phyloP scores from a whole-genome alignment of 306 rosid species.

The Dalbergia cochinchinensis region DNA sequence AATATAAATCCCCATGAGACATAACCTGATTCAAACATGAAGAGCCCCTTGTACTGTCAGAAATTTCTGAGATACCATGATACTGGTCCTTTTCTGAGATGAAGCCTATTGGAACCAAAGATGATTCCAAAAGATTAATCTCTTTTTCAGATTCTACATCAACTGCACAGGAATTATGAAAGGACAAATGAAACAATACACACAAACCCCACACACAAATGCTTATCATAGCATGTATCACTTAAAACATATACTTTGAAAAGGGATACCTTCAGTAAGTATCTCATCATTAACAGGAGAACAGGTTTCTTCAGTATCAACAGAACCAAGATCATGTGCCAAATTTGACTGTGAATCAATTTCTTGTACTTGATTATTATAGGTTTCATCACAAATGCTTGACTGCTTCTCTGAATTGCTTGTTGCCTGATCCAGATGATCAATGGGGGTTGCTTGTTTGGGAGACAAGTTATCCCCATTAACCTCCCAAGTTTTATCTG shows the following conservation, averaged over 20 bases:
- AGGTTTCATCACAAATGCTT: slow-evolving; percentile 49
- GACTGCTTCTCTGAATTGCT: slow-evolving; percentile 50
- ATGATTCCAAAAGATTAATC: slow-evolving; percentile 52
- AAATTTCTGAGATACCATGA: slow-evolving; percentile 47
- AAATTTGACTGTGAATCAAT: slow-evolving; percentile 43
- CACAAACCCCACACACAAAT: neutral
- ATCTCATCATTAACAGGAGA: slow-evolving; percentile 50
- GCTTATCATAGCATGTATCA: slow-evolving; percentile 16
- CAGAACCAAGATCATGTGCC: slow-evolving; percentile 46
- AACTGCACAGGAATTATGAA: slow-evolving; percentile 52
- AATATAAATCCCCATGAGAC: slow-evolving; percentile 26
- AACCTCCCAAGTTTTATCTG: slow-evolving; percentile 52
- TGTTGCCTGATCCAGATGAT: slow-evolving; percentile 55
- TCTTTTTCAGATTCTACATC: slow-evolving; percentile 49
- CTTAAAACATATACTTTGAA: slow-evolving; percentile 36
- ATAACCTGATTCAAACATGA: slow-evolving; percentile 67
- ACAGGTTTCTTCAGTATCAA: slow-evolving; percentile 46
- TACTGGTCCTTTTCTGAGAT: slow-evolving; percentile 49
- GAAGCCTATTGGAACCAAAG: slow-evolving; percentile 51
- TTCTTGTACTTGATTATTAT: slow-evolving; percentile 50
- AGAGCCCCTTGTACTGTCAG: slow-evolving; percentile 48
- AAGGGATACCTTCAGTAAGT: slow-evolving; percentile 65
- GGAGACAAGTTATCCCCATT: slow-evolving; percentile 57
- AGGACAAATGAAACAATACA: slow-evolving; percentile 35
- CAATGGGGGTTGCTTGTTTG: slow-evolving; percentile 48